Evolutionary conservation across 2,329 filamentous ascomycete genomes (phyloP).

Genomic region (Cadophora sp.): DNA sequence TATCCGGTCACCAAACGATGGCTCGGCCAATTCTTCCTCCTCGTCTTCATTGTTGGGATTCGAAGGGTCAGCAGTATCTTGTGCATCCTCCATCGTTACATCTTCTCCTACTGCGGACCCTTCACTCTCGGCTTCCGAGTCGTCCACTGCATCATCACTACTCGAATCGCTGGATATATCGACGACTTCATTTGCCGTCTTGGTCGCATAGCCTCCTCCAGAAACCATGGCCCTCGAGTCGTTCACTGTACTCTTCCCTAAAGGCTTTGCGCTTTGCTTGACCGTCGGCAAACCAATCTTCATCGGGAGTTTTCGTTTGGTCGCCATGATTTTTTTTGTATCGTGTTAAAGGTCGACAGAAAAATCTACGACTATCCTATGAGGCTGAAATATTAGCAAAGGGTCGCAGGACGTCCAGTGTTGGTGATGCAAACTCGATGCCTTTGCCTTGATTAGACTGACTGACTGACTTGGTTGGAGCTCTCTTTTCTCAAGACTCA

Average conservation of each 20-base stretch:
- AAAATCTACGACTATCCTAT: neutral
- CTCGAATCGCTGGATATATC: slow-evolving; percentile 64
- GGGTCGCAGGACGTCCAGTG: neutral
- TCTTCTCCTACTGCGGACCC: slow-evolving; percentile 53
- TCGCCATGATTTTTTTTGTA: slow-evolving; percentile 55
- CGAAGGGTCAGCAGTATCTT: slow-evolving; percentile 45
- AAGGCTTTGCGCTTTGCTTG: slow-evolving; percentile 58
- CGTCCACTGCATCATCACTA: slow-evolving; percentile 54
- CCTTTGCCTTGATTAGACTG: neutral
- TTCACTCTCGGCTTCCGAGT: slow-evolving; percentile 49
- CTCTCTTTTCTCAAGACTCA: neutral
- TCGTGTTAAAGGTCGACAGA: neutral
- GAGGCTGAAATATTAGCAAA: neutral
- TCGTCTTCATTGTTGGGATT: slow-evolving; percentile 41
- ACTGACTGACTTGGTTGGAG: too few species aligned
- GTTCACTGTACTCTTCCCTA: slow-evolving; percentile 59
- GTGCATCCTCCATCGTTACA: slow-evolving; percentile 48
- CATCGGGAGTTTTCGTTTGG: slow-evolving; percentile 65
- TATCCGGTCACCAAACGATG: slow-evolving; percentile 88
- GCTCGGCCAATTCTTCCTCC: slow-evolving; percentile 48
- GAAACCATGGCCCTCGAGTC: slow-evolving; percentile 64
- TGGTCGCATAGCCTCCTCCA: slow-evolving; percentile 37
- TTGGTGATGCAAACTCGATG: slow-evolving; percentile 5
- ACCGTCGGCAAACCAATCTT: slow-evolving; percentile 63
- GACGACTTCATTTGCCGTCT: slow-evolving; percentile 48